A percentile compares a stretch with the other conserved stretches of the same genome.
These are phyloP conservation scores for Rhodomyrtus tomentosa DNA, from an alignment of 345 rosid genomes.

Conservation along the genomic window DNA sequence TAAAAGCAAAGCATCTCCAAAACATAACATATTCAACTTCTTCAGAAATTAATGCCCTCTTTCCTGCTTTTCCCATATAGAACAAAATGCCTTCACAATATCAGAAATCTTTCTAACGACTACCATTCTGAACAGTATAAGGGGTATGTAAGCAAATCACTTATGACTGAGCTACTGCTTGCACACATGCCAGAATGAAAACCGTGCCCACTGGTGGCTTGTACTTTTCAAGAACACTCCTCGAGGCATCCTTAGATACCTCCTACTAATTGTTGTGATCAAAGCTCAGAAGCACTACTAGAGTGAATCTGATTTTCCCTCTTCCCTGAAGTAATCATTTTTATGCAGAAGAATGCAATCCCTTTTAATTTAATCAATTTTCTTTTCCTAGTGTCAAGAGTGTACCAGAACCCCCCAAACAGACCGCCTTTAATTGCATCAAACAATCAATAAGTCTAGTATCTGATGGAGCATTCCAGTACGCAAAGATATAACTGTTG, in stretches of 20 bases:
- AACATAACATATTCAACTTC: not conserved
- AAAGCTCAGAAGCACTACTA: not conserved
- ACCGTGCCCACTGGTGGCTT: not conserved
- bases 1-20: not conserved
- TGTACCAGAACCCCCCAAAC: not conserved
- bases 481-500: not conserved
- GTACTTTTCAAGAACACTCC: not conserved
- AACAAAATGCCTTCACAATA: not conserved
- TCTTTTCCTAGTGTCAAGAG: not conserved
- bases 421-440: not conserved
- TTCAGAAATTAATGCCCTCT: not conserved
- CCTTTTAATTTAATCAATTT: not conserved
- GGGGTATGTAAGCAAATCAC: not conserved
- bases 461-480: not conserved
- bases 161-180: not conserved
- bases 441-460: not conserved
- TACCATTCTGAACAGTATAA: not conserved
- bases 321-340: not conserved
- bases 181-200: not conserved
- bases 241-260: not conserved
- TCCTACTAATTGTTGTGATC: not conserved
- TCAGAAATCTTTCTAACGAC: not conserved
- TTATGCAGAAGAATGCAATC: not conserved
- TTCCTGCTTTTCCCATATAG: not conserved
- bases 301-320: not conserved